Evolutionary conservation across 2,329 filamentous ascomycete species (phyloP).

Genomic region (Polychaeton citri): DNA sequence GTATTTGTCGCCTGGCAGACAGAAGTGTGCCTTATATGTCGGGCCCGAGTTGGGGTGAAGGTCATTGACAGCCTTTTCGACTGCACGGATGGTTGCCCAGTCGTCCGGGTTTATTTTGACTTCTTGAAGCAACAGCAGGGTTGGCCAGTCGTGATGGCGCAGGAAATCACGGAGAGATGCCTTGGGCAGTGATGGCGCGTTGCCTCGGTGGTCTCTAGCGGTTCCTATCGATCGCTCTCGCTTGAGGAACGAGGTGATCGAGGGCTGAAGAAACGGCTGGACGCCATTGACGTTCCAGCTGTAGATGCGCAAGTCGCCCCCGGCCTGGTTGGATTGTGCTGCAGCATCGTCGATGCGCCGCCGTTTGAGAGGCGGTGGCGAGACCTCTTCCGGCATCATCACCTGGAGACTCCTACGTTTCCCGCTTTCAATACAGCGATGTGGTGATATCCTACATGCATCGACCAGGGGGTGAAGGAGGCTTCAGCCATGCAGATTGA

Average conservation of each 20-base stretch:
- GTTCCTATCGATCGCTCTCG: background rate
- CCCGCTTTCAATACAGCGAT: no score
- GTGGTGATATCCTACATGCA: no score
- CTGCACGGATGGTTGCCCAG: slow-evolving; percentile 23
- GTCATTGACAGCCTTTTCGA: slow-evolving; percentile 24
- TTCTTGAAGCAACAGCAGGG: slow-evolving; percentile 36
- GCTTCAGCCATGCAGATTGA: no score
- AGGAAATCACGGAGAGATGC: slow-evolving; percentile 30
- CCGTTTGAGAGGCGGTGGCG: slow-evolving; percentile 21
- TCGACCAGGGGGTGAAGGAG: no score
- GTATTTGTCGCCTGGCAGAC: slow-evolving; percentile 34
- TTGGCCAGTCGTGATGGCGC: slow-evolving; percentile 31
- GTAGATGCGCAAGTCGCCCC: slow-evolving; percentile 26
- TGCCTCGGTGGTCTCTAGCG: background rate
- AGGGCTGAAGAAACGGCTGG: slow-evolving; percentile 26
- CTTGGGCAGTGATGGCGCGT: background rate
- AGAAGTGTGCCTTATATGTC: slow-evolving; percentile 31
- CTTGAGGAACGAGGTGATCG: slow-evolving; percentile 25
- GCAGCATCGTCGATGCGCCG: slow-evolving; percentile 3
- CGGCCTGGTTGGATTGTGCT: background rate
- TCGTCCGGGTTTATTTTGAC: slow-evolving; percentile 34
- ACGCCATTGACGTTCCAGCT: slow-evolving; percentile 40
- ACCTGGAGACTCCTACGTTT: no score
- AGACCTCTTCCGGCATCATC: no score
- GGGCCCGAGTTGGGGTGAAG: no score